phyloP scores from a whole-genome alignment of 768 basidiomycete genomes.

The Tricholoma saponaceum region DNA sequence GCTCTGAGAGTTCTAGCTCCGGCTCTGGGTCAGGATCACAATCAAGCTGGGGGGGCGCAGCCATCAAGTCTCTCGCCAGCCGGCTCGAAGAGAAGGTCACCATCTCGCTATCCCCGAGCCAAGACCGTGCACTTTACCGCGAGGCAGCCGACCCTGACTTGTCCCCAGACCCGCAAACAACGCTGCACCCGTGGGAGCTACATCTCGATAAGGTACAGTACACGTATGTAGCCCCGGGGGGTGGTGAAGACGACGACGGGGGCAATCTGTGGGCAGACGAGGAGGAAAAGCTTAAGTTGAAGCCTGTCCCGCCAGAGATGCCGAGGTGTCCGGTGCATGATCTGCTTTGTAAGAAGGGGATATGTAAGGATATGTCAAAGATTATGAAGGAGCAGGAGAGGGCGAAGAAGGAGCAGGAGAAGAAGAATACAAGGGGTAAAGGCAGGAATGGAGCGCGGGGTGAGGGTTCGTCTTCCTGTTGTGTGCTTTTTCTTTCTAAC shows the following conservation, averaged over 20 bases:
- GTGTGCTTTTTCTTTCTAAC: background rate
- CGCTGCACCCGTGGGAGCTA: constrained; percentile 22
- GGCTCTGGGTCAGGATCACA: constrained; percentile 5
- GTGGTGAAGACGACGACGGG: background rate
- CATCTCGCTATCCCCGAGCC: constrained; percentile 21
- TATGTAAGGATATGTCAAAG: constrained; percentile 29
- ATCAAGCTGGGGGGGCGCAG: constrained; percentile 2
- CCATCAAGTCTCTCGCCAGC: constrained; percentile 2
- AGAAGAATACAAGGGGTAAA: constrained; percentile 5
- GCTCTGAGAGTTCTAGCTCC: constrained; percentile 7
- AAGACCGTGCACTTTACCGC: constrained; percentile 19
- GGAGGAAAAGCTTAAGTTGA: constrained; percentile 3
- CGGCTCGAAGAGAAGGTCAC: constrained; percentile 13
- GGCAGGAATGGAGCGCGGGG: constrained; percentile 1
- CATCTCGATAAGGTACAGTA: constrained; percentile 1
- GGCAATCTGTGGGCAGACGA: constrained; percentile 24
- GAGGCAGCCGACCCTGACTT: background rate
- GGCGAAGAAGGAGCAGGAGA: constrained; percentile 3
- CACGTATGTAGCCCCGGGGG: background rate
- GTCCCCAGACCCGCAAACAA: constrained; percentile 17
- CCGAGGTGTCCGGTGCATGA: constrained; percentile 27
- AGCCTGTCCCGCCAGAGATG: constrained; percentile 4
- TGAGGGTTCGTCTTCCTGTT: background rate
- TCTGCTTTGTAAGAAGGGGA: constrained; percentile 32
- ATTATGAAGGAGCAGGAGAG: constrained; percentile 21